A percentile compares a stretch with the other conserved stretches of the same genome.
These are phyloP conservation scores for Rhododendron simsii DNA, from an alignment of 148 eudicot species.

Conservation along the genomic window DNA sequence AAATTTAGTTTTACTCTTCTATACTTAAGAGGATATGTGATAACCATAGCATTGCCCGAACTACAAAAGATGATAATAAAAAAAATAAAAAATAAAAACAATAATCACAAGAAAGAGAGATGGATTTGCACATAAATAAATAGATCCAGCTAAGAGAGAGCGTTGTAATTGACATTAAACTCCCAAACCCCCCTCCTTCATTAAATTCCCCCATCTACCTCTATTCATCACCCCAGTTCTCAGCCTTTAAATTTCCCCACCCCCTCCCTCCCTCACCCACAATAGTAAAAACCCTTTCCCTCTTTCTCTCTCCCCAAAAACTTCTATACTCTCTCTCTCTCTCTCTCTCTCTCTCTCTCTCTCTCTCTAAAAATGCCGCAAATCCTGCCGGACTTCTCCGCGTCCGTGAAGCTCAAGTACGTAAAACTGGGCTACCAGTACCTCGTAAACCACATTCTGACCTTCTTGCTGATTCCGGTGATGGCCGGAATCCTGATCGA, in stretches of 20 bases:
- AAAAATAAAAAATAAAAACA: no score
- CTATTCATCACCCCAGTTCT: slow-evolving; percentile 39
- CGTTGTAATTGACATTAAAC: slow-evolving; percentile 35
- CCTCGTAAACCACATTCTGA: slow-evolving; percentile 58
- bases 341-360: no score
- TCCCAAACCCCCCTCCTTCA: slow-evolving; percentile 25
- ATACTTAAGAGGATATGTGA: no score
- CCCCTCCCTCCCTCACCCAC: background rate
- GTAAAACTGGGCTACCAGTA: slow-evolving; percentile 67
- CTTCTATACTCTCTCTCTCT: background rate
- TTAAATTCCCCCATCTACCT: slow-evolving; percentile 58
- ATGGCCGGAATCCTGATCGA: slow-evolving; percentile 29
- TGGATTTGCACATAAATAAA: background rate
- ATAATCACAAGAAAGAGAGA: no score
- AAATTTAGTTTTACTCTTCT: no score
- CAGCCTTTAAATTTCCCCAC: slow-evolving; percentile 30
- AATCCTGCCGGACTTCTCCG: slow-evolving; percentile 17
- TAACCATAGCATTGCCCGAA: no score
- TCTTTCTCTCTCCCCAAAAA: background rate
- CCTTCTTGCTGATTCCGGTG: slow-evolving; percentile 44
- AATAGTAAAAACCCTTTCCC: no score
- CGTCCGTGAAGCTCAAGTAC: slow-evolving; percentile 51
- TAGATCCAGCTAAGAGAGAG: slow-evolving; percentile 54
- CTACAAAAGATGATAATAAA: no score
- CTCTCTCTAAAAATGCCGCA: slow-evolving; percentile 23